Conservation (phyloP, 108 stramenopile species). For the Pinguiococcus pyrenoidosus region DNA sequence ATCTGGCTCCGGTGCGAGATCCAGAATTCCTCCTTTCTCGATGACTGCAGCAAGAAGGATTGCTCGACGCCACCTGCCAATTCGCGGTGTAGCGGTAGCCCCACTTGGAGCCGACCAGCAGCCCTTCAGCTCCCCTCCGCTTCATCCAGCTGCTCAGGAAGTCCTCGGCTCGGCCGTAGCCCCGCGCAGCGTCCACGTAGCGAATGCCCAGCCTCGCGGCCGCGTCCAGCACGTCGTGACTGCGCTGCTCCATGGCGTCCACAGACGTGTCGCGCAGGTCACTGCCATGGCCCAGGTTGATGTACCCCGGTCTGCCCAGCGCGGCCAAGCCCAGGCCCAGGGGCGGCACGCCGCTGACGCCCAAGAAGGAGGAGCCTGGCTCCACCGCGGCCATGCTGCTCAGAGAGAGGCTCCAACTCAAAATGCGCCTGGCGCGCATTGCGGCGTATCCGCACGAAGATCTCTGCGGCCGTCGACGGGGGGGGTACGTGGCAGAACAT, state of each 20-base stretch:
- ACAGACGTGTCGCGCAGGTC: slow-evolving; percentile 4
- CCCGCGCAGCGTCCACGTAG: slow-evolving; percentile 60
- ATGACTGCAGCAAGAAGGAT: too few relatives aligned
- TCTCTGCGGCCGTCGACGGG: too few relatives aligned
- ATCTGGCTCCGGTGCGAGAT: too few relatives aligned
- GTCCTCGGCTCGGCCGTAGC: slow-evolving; percentile 55
- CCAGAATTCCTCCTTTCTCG: too few relatives aligned
- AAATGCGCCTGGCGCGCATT: too few relatives aligned
- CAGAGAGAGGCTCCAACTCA: too few relatives aligned
- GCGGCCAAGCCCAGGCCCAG: slow-evolving; percentile 63
- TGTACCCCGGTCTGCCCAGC: slow-evolving; percentile 61
- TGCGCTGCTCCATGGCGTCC: slow-evolving; percentile 41
- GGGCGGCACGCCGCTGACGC: slow-evolving; percentile 28
- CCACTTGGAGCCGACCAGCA: slow-evolving; percentile 55
- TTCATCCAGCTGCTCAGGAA: slow-evolving; percentile 55
- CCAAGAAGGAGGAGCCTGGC: too few relatives aligned
- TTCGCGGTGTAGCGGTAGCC: slow-evolving; percentile 31
- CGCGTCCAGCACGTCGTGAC: slow-evolving; percentile 46
- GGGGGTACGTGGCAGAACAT: too few relatives aligned
- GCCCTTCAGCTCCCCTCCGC: slow-evolving; percentile 30
- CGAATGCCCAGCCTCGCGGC: slow-evolving; percentile 30
- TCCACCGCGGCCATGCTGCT: too few relatives aligned
- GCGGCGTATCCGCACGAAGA: too few relatives aligned
- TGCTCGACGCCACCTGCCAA: too few relatives aligned
- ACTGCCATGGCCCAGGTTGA: slow-evolving; percentile 39